Evolutionary conservation across 108 stramenopile genomes (phyloP), one percentile per base, ranked within the genome.

Genomic region (Pseudonitzschia delicatissima): DNA sequence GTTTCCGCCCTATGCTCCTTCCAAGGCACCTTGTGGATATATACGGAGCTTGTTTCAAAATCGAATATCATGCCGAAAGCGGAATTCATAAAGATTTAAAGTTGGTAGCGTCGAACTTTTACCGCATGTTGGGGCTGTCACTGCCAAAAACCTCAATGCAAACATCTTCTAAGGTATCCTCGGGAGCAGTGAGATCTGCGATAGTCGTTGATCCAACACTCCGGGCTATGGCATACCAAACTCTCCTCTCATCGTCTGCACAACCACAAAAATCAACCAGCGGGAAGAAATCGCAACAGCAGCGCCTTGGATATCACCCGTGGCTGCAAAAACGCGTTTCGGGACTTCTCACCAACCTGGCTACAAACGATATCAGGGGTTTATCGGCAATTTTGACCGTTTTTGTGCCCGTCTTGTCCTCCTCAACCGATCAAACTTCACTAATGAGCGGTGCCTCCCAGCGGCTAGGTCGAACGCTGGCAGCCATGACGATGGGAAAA

Each of bases 1-100:
- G 92, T 61, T 93, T 93, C 71, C 79, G 87, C 37, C 92, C 92
- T 34, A 93, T 93, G 92, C 65, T 93, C 5, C 66, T 93, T 33
- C 88, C 92, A 37, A 69, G 92, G n/a, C 92, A 93, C 66, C 40
- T 90, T 40, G 60, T 74, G 28, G 88, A 93, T 74, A 39, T 90
- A n/a, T 87, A 85, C 61, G 76, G 84, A 21, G 82, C 84, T 9
- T 26, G 83, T 18, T 70, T 90, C 18, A 79, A 87, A 74, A 62
- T 67, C 1, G 83, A 89, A 68, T 60, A 77, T 9, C 29, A 72
- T 45, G 49, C 68, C 34, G 32, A 5, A 48, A 20, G 28, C 17
- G 26, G 33, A 12, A 68, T 65, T 25, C 3, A 21, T 12, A 4
- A 1, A 1, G 20, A 5, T 40, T 4, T 36, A 20, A 23, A 32